phyloP scores from a whole-genome alignment of 192 early-diverging fungal genomes.

The Coemansia sp. region DNA sequence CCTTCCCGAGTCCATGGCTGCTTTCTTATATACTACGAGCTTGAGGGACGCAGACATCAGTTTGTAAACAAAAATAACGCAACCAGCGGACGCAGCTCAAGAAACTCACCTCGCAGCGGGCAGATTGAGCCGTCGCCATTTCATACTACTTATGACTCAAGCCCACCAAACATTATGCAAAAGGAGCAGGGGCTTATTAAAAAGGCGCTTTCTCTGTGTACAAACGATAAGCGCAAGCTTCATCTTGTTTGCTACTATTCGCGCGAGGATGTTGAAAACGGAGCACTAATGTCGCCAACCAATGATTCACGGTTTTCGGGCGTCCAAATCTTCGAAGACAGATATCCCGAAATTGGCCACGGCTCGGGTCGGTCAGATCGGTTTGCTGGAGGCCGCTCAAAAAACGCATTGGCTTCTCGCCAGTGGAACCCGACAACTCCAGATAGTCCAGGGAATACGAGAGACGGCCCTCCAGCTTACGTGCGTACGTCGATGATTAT shows the following conservation, averaged over 20 bases:
- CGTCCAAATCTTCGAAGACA: constrained; percentile 66
- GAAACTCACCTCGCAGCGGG: constrained; percentile 25
- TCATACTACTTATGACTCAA: constrained; percentile 28
- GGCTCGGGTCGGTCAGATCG: constrained; percentile 35
- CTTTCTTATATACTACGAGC: constrained; percentile 87
- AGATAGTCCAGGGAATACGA: constrained; percentile 4
- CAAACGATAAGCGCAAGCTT: constrained; percentile 73
- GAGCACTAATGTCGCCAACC: constrained; percentile 64
- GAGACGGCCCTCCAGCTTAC: constrained; percentile 23
- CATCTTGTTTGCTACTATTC: constrained; percentile 92
- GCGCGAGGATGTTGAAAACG: constrained; percentile 66
- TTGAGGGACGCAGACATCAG: constrained; percentile 63
- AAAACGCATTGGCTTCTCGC: constrained; percentile 6
- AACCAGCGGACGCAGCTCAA: constrained; percentile 27
- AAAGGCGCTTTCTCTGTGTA: constrained; percentile 82
- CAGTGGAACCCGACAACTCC: constrained; percentile 19
- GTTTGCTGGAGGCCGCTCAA: constrained; percentile 24
- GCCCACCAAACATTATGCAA: constrained; percentile 50
- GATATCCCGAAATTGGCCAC: constrained; percentile 73
- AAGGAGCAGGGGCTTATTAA: constrained; percentile 83
- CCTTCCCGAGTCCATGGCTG: constrained; percentile 81
- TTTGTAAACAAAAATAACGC: constrained; percentile 40
- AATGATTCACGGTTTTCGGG: constrained; percentile 61
- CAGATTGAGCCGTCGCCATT: constrained; percentile 18
- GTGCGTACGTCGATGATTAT: constrained; percentile 28